Evolutionary conservation across 345 rosid species (phyloP), one percentile per base, ranked within the genome.

Genomic region (Syzygium oleosum): DNA sequence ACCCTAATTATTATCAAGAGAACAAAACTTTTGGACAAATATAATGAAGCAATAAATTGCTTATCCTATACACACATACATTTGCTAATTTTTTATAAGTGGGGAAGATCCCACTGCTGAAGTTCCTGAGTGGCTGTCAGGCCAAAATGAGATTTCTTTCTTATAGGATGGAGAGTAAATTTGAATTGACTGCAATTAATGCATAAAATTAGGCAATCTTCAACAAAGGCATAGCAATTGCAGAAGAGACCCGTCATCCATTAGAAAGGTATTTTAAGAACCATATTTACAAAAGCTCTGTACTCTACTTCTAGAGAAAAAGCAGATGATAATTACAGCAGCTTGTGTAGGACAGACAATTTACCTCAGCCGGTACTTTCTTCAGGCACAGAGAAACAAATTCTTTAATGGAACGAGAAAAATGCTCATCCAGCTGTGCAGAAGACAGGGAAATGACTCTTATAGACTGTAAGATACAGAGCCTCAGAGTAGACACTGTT

Each of bases 341-440:
- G 80, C 49, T 73, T 34, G 80, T 19, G 1, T 19, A 3, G 27
- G 27, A 41, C 51, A 73, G 52, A 88, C n/a, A 61, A 88, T 91
- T 91, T 93, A 93, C 99, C 99, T 98, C 99, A 29, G 94, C 94
- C 38, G 99, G 98, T 85, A 92, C 90, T 91, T 98, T 98, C 94
- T 96, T 98, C 91, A 98, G 92, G 91, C 99, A 97, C 84, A 93
- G 91, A 6, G 98, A 93, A 91, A 96, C 99, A 94, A 98, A 97
- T 88, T 98, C 99, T 92, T 98, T 98, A 95, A 98, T 93, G 83
- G 93, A 94, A 85, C 99, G 98, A 87, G 99, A 96, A 94, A 98
- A 98, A 93, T 98, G 99, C 87, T 98, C 99, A 92, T 98, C 99
- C 92, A 98, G 94, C 99, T 98, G 99, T 90, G 68, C 88, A 91